These are phyloP conservation scores for Purpureocillium takamizusanense DNA, from an alignment of 2,329 filamentous ascomycete species.

Conservation along the genomic window DNA sequence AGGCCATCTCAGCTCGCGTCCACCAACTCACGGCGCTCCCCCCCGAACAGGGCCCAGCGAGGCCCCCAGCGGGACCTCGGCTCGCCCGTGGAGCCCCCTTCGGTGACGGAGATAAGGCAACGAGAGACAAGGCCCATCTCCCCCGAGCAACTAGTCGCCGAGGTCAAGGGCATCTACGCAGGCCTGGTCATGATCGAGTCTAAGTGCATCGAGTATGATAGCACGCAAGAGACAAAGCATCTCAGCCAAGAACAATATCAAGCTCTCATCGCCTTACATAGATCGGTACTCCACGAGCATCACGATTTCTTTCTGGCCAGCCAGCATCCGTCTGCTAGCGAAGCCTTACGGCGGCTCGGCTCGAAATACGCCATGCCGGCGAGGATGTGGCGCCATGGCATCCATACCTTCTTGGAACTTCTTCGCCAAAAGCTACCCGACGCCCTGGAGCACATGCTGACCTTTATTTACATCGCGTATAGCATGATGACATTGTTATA, in stretches of 20 bases:
- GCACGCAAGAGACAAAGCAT: slow-evolving; percentile 36
- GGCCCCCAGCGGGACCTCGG: slow-evolving; percentile 1
- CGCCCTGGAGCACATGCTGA: slow-evolving; percentile 80
- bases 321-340: slow-evolving; percentile 72
- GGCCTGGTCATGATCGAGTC: slow-evolving; percentile 79
- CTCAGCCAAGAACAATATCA: slow-evolving; percentile 70
- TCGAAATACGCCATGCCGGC: slow-evolving; percentile 86
- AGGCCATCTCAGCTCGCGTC: too few relatives aligned
- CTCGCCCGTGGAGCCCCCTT: slow-evolving; percentile 3
- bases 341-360: slow-evolving; percentile 57
- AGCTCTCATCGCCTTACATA: slow-evolving; percentile 70
- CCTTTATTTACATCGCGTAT: slow-evolving; percentile 83
- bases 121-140: slow-evolving; percentile 61
- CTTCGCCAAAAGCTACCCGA: slow-evolving; percentile 64
- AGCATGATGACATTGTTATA: slow-evolving; percentile 81
- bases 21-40: too few relatives aligned
- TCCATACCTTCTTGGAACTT: slow-evolving; percentile 75
- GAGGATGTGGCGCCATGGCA: slow-evolving; percentile 89
- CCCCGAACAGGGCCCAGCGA: not conserved
- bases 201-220: slow-evolving; percentile 79
- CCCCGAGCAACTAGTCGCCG: slow-evolving; percentile 68
- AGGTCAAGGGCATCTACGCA: slow-evolving; percentile 77
- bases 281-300: slow-evolving; percentile 72
- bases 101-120: slow-evolving; percentile 20
- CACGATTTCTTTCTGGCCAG: slow-evolving; percentile 81